phyloP scores from a whole-genome alignment of 2,329 filamentous ascomycete species.

The Neonectria coccinea region DNA sequence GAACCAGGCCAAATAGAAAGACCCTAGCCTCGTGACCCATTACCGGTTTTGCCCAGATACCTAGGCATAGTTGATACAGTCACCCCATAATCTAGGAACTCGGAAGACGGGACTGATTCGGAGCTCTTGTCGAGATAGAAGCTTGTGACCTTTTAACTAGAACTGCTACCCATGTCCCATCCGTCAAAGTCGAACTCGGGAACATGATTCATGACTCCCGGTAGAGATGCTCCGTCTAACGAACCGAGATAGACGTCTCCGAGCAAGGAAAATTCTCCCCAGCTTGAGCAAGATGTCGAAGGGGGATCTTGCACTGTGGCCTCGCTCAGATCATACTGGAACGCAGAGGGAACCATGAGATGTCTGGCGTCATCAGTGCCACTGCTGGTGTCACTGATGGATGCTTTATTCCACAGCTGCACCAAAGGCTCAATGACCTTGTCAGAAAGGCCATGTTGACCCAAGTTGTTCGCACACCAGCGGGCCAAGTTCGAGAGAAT shows the following conservation, averaged over 20 bases:
- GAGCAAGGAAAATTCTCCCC: background rate
- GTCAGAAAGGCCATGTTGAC: background rate
- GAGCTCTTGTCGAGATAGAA: background rate
- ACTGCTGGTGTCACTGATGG: background rate
- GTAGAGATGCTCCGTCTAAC: background rate
- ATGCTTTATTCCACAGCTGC: slow-evolving; percentile 6
- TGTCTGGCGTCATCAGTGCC: background rate
- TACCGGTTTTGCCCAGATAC: background rate
- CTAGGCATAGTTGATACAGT: background rate
- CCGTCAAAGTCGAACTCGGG: background rate
- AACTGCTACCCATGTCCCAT: background rate
- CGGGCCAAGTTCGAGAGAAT: slow-evolving; percentile 14
- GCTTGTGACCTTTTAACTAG: background rate
- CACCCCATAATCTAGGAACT: background rate
- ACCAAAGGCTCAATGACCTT: slow-evolving; percentile 25
- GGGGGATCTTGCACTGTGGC: background rate
- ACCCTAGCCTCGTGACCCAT: background rate
- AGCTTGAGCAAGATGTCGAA: background rate
- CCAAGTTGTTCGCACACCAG: slow-evolving; percentile 15
- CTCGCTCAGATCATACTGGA: background rate
- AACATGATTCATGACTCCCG: background rate
- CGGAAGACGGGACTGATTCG: background rate
- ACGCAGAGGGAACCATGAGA: background rate
- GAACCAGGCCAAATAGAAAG: background rate
- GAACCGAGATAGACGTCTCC: background rate